Base-by-base conservation (phyloP, 805 yeast genomes). In the Kuraishia hungarica region DNA sequence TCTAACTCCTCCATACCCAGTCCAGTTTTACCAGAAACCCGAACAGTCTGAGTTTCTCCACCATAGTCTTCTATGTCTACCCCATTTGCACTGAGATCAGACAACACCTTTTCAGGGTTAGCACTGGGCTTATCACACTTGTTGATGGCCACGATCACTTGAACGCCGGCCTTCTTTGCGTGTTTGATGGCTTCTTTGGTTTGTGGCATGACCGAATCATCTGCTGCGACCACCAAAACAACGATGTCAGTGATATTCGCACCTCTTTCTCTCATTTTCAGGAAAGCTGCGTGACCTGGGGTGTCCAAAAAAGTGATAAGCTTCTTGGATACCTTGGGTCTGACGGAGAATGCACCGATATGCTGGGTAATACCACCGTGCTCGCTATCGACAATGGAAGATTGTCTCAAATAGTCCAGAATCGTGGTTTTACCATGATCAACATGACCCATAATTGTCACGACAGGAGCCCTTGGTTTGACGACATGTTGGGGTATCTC, bases 351-450 rank as follows among this genome's bases (percentile, higher is more conserved):
- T 0, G 99, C 98, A 68, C 99, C 99, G 56, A 94, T 94, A 67
- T 91, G 97, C 68, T 94, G 99, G 0, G 99, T 94, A 53, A 94
- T 94, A 20, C 99, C 98, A 54, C 99, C 99, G 67, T 84, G 88
- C 67, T 94, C 99, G 48, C 84, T 80, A 29, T 82, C 81, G 0
- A 86, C 98, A 7, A 94, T 82, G 0, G 92, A 82, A 0, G 97
- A 87, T 60, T 89, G 90, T 50, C 98, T 77, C 62, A 94, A 73
- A 64, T 83, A 82, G 68, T 94, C 99, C 55, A 94, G 77, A 57
- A 94, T 85, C 0, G 99, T 93, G 1, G 99, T 94, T 67, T 94
- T 94, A 1, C 99, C 99, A 66, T 94, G 99, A 69, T 94, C 99
- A 29, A 94, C 99, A 68, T 94, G 99, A 2, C 99, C 99, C 98